Conservation (phyloP, 2,329 filamentous ascomycete genomes). For the Trichophyton rubrum region DNA sequence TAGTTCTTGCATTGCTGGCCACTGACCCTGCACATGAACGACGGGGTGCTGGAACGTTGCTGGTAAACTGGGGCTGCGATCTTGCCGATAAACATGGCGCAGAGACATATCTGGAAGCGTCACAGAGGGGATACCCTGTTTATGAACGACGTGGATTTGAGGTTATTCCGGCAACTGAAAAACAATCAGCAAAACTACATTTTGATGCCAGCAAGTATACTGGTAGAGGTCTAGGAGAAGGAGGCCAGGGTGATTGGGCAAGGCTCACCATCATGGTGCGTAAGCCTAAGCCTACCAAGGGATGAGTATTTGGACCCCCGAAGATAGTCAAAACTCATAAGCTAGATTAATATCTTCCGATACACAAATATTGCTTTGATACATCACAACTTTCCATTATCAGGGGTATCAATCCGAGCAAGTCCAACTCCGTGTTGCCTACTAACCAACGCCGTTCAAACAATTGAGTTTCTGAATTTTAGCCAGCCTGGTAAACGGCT, state of each 20-base stretch:
- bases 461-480: slow-evolving; percentile 13
- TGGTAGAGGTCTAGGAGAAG: slow-evolving; percentile 5
- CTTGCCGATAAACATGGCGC: slow-evolving; percentile 17
- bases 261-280: slow-evolving; percentile 9
- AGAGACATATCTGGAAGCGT: slow-evolving; percentile 18
- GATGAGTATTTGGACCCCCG: neutral
- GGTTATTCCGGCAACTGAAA: slow-evolving; percentile 11
- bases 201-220: slow-evolving; percentile 10
- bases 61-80: slow-evolving; percentile 18
- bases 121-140: slow-evolving; percentile 17
- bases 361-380: neutral
- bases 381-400: neutral
- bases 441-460: neutral
- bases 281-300: neutral
- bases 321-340: neutral
- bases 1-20: slow-evolving; percentile 24
- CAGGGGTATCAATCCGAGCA: neutral
- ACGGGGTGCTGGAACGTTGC: slow-evolving; percentile 19
- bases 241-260: slow-evolving; percentile 8
- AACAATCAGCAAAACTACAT: slow-evolving; percentile 5
- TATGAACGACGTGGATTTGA: slow-evolving; percentile 21
- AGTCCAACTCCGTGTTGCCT: neutral
- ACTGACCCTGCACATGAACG: slow-evolving; percentile 23
- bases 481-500: slow-evolving; percentile 67
- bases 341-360: neutral